Evolutionary conservation across 2,329 filamentous ascomycete species (phyloP), one percentile per base, ranked within the genome.

Genomic region (Trichoderma endophyticum): DNA sequence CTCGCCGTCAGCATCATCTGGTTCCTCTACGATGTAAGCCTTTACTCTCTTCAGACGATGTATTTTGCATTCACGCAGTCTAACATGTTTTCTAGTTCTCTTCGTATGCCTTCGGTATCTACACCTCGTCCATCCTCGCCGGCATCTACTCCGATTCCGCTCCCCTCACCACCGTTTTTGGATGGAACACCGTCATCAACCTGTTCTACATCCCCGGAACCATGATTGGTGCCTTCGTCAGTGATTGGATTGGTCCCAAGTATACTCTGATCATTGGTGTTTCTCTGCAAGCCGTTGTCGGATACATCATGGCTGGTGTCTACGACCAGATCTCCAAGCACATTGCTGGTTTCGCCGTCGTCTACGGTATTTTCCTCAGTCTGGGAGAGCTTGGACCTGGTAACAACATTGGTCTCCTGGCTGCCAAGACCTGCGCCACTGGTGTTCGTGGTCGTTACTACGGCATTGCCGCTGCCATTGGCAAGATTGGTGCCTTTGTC

Each of bases 101-200:
- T 2, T 84, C 90, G 3, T 97, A 97, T 80, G 91, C 92, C 0
- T 97, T 97, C 79, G 88, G 92, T 67, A 93, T 97, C 77, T 98
- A 96, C 83, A 93, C 92, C 0, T 91, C 91, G 1, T 87, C 90
- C 1, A 95, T 97, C 77, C 83, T 97, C 0, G 80, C 84, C 51
- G 90, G 89, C 72, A 87, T 93, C 32, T 89, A 91, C 56, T 88
- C 89, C 11, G 78, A 84, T 0, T 76, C 79, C 5, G 85, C 89
- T 0, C 87, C 91, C 0, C 83, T 97, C 2, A 95, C 93, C 78
- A 92, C 92, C 74, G 84, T 90, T 12, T 95, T 97, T 73, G 95
- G 94, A 54, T 97, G 94, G 94, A 94, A 93, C 79, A 94, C 92
- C 0, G 87, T 97, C 56, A 90, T 97, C 83, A 97, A 96, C 80